Evolutionary conservation across 2,329 filamentous ascomycete genomes (phyloP).

Genomic region (Colletotrichum ledebouriae): DNA sequence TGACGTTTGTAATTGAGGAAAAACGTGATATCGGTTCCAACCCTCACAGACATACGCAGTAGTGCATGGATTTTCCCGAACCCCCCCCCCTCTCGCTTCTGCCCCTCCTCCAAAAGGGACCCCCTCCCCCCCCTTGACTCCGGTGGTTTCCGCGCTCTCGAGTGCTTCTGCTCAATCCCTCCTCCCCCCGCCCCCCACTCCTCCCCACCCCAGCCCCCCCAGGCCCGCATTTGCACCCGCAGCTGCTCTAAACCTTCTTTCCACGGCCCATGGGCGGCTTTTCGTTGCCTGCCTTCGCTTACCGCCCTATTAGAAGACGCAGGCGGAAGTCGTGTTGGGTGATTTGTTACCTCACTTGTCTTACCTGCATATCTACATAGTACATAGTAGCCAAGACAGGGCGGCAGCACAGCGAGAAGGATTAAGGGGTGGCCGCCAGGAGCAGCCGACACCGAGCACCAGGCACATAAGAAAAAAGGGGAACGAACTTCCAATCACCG

Average conservation of each 20-base stretch:
- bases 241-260: constrained; percentile 39
- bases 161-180: not conserved
- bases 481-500: constrained; percentile 13
- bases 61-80: not conserved
- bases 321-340: too few relatives aligned
- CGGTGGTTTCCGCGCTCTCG: constrained; percentile 20
- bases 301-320: too few relatives aligned
- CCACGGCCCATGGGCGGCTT: constrained; percentile 4
- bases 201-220: not conserved
- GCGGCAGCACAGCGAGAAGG: not conserved
- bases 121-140: not conserved
- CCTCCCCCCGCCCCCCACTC: too few relatives aligned
- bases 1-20: too few relatives aligned
- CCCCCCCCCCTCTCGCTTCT: not conserved
- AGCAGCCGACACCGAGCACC: too few relatives aligned
- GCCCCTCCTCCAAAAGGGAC: not conserved
- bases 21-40: not conserved
- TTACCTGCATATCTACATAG: too few relatives aligned
- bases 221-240: constrained; percentile 26
- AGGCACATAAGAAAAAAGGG: not conserved
- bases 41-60: not conserved
- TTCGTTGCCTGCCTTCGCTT: too few relatives aligned
- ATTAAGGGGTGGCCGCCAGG: not conserved
- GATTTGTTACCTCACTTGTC: too few relatives aligned
- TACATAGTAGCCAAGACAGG: not conserved